A percentile compares a stretch with the other conserved stretches of the same genome.
Evolutionary conservation across 768 basidiomycete genomes (phyloP).

Genomic region (Lactarius hatsudake): DNA sequence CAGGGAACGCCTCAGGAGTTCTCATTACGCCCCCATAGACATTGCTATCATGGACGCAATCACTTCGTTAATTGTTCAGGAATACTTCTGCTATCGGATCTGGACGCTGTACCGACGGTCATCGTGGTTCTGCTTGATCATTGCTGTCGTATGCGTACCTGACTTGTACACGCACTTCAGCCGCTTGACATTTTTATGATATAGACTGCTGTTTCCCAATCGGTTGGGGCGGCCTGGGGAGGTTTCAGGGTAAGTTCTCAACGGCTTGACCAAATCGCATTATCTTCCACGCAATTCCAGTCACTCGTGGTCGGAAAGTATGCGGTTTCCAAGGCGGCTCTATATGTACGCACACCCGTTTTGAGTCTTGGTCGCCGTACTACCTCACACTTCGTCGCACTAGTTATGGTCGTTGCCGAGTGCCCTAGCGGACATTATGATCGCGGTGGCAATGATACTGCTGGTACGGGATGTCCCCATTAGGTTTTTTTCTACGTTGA

Average conservation of each 20-base stretch:
- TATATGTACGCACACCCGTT: background rate
- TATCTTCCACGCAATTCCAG: background rate
- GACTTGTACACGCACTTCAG: background rate
- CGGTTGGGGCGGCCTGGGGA: background rate
- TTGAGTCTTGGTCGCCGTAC: background rate
- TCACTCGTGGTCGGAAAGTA: background rate
- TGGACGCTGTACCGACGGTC: constrained; percentile 18
- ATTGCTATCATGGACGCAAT: constrained; percentile 32
- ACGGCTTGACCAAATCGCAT: background rate
- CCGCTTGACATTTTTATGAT: background rate
- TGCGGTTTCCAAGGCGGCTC: background rate
- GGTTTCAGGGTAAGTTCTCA: background rate
- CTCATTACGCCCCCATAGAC: constrained; percentile 12
- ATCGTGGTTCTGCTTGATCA: background rate
- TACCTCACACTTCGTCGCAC: background rate
- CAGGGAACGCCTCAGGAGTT: constrained; percentile 25
- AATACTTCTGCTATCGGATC: constrained; percentile 29
- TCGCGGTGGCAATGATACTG: background rate
- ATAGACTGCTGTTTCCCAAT: background rate
- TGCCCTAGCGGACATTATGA: constrained; percentile 6
- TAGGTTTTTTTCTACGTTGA: background rate
- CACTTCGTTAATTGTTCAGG: constrained; percentile 31
- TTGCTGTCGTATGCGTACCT: background rate
- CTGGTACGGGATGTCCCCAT: background rate
- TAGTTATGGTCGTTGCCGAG: background rate